A percentile compares a stretch with the other conserved stretches of the same genome.
Conservation (phyloP, 164 flowering plant genomes). For the Dillenia turbinata region DNA sequence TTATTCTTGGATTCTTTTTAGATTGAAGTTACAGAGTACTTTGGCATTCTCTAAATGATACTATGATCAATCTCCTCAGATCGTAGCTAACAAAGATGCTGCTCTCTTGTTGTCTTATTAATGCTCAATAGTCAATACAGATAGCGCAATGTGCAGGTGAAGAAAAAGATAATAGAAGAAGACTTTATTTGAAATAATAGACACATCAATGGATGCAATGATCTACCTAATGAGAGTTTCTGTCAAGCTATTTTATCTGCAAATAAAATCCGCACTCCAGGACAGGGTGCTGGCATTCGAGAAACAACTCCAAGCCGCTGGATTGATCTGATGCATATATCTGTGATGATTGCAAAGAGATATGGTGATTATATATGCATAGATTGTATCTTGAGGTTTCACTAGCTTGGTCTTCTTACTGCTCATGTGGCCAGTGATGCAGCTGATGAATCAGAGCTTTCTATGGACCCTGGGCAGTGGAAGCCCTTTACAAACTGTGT, state of each 20-base stretch:
- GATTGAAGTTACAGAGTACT: slow-evolving; percentile 7
- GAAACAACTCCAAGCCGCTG: slow-evolving; percentile 2
- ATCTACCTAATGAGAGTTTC: too few relatives aligned
- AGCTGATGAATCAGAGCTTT: neutral
- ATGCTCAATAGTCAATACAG: slow-evolving; percentile 7
- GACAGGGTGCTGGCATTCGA: neutral
- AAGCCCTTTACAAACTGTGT: neutral
- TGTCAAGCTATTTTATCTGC: too few relatives aligned
- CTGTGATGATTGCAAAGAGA: neutral
- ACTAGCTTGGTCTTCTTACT: slow-evolving; percentile 6
- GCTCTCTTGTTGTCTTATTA: slow-evolving; percentile 4
- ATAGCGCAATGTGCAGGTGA: too few relatives aligned
- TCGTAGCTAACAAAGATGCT: slow-evolving; percentile 6
- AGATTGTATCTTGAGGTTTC: slow-evolving; percentile 4
- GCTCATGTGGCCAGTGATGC: slow-evolving; percentile 5
- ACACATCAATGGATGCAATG: too few relatives aligned
- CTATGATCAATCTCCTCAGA: slow-evolving; percentile 3
- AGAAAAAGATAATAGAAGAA: too few relatives aligned
- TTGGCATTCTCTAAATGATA: slow-evolving; percentile 3
- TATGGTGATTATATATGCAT: neutral
- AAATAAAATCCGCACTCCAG: too few relatives aligned
- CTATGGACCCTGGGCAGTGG: slow-evolving; percentile 1
- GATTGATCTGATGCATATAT: slow-evolving; percentile 4
- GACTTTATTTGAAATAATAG: too few relatives aligned
- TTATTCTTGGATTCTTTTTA: slow-evolving; percentile 4